phyloP scores from a whole-genome alignment of 352 stramenopile genomes.

The Phytopythium mirpurense region DNA sequence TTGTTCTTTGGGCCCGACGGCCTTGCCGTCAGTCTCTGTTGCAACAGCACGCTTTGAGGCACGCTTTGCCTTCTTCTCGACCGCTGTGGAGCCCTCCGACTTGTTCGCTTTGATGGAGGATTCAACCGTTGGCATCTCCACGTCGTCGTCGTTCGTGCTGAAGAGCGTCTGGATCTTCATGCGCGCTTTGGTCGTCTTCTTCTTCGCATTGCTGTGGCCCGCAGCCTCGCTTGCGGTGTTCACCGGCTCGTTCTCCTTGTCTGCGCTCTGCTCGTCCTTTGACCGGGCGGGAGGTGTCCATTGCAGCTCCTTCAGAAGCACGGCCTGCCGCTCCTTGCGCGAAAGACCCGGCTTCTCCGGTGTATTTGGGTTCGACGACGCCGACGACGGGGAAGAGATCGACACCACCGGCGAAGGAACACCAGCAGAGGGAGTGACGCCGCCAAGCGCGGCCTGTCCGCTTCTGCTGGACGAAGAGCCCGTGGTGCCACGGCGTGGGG shows the following conservation, averaged over 20 bases:
- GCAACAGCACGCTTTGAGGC: not conserved
- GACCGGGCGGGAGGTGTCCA: conserved; percentile 32
- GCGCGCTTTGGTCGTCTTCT: conserved; percentile 17
- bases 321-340: conserved; percentile 26
- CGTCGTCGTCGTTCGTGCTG: conserved; percentile 10
- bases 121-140: not conserved
- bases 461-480: not conserved
- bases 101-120: not conserved
- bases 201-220: conserved; percentile 2
- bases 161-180: conserved; percentile 17
- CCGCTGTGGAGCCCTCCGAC: not conserved
- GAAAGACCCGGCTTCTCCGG: conserved; percentile 37
- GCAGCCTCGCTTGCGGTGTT: not conserved
- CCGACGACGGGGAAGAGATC: conserved; percentile 55
- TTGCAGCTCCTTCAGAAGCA: conserved; percentile 45
- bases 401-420: conserved; percentile 65
- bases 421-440: conserved; percentile 13
- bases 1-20: not conserved
- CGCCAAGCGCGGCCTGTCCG: not conserved
- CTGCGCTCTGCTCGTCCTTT: not conserved
- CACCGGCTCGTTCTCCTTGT: conserved; percentile 4
- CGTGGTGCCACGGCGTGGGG: conserved; percentile 20
- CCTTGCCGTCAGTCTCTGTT: not conserved
- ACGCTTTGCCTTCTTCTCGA: conserved; percentile 6
- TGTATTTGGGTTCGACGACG: conserved; percentile 61